phyloP scores from a whole-genome alignment of 768 basidiomycete genomes.

The Infundibulicybe gibba region DNA sequence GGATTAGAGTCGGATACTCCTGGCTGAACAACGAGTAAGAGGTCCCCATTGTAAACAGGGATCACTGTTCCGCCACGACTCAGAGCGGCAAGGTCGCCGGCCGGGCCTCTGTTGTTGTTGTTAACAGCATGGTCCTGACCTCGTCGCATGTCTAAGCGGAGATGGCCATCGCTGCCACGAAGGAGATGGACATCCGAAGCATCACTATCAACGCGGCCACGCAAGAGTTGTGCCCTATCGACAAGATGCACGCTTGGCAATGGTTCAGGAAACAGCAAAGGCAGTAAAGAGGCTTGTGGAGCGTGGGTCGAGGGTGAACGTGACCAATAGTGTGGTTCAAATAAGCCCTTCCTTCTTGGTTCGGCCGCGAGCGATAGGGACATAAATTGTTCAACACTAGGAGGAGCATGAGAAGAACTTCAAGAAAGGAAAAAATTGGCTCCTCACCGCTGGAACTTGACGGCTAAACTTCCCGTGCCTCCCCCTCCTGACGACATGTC shows the following conservation, averaged over 20 bases:
- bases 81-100: conserved; percentile 30
- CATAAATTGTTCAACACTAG: conserved; percentile 74
- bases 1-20: conserved; percentile 41
- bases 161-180: conserved; percentile 46
- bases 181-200: conserved; percentile 57
- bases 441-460: conserved; percentile 62
- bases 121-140: conserved; percentile 26
- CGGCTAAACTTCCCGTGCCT: conserved; percentile 35
- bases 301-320: conserved; percentile 31
- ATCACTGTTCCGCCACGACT: conserved; percentile 66
- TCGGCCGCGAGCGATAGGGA: conserved; percentile 74
- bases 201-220: conserved; percentile 70
- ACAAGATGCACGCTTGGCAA: conserved; percentile 65
- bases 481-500: conserved; percentile 38
- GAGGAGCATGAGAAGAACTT: conserved; percentile 3
- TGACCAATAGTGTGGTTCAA: conserved; percentile 77
- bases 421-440: conserved; percentile 8
- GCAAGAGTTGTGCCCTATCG: conserved; percentile 60
- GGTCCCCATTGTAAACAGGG: conserved; percentile 70
- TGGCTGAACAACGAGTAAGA: conserved; percentile 65
- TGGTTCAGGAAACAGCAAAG: conserved; percentile 74
- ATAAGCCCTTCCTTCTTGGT: conserved; percentile 67
- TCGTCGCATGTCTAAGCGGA: conserved; percentile 32
- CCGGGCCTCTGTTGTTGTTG: conserved; percentile 7
- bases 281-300: conserved; percentile 47